Base-by-base conservation (phyloP, 345 rosid genomes). In the Garcia nutans region DNA sequence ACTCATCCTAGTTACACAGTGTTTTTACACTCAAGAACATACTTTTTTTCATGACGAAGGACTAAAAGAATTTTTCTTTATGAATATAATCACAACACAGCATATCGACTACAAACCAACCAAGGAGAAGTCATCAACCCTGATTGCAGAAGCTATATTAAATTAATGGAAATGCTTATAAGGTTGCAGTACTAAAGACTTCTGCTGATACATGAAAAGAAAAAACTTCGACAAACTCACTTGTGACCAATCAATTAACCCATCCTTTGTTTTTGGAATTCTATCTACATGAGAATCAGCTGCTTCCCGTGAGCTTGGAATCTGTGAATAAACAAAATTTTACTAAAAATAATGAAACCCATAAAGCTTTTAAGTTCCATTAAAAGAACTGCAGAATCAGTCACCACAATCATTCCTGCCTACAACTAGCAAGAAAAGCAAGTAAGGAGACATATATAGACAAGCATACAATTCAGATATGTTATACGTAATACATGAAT, bases 211-310 rank as follows among this genome's bases (percentile, higher is more conserved):
- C 22, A 6, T 5, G 1, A 10, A 68, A 55, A 33, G 28, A 31
- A 61, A 15, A 42, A 67, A n/a, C 3, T 31, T 28, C 17, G 2
- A 74, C n/a, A 49, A 79, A 74, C 92, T 82, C 78, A 93, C 98
- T 82, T 89, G 92, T 28, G 98, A 90, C 99, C 97, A 96, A 84
- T 96, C 99, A 70, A 96, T 76, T 77, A 88, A 81, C 2, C 97
- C 97, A 80, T 85, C 87, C 83, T 89, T 83, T 56, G 91, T 90
- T 78, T 90, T 92, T 1, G 99, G 97, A 88, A 93, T 92, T 75
- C 85, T 79, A 76, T 76, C 80, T 26, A 88, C 82, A 65, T 81
- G 79, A 73, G 97, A 83, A 72, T 82, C 85, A 10, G 78, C 68
- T 15, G 87, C 84, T 82, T 93, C 98, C 76, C 73, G 83, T 67